Base-by-base conservation (phyloP, 139 green algal species). In the Tetratostichococcus sp. region DNA sequence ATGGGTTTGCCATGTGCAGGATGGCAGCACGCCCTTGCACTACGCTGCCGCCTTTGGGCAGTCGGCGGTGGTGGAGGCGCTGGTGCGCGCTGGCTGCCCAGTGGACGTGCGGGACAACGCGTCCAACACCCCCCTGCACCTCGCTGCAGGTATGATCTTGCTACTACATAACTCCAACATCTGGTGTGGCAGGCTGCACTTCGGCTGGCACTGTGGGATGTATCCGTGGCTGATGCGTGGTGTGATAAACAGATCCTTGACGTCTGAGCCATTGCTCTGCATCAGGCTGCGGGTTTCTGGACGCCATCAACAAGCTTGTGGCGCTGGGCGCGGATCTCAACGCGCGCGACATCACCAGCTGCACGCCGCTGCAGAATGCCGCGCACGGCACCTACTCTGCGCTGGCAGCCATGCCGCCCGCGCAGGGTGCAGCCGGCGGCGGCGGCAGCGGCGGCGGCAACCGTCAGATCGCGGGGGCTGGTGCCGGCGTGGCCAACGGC, bases 371-470 rank as follows among this genome's bases (percentile, higher is more conserved):
- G 22, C 86, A 91, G 28, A 91, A 91, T 65, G 83, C 82, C 4
- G 86, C 86, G 1, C 86, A 91, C 65, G 86, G 86, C 59, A 91
- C 86, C 30, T 91, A 91, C 74, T 89, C 82, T 4, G 86, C 86
- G 2, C 77, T 91, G 1, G 82, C 86, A 1, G 75, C 80, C 26
- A 78, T 89, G 77, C 84, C 84, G 11, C n/a, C 50, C 31, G 25
- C 31, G 30, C 35, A 34, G 22, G 43, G 43, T 17, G 19, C 14
- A 4, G 11, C 50, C 57, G 25, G 33, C 39, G 22, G 30, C 39
- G 6, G 30, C 62, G 32, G 26, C 42, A 1, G 25, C 59, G 11
- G 30, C 30, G 19, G 30, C 31, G 30, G 26, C 69, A 3, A 72
- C n/a, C 8, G 31, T 21, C 58, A 2, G 30, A 39, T 35, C 19